A percentile compares a stretch with the other conserved stretches of the same genome.
Evolutionary conservation across 352 stramenopile species (phyloP).

Genomic region (Phytopythium helicoides): DNA sequence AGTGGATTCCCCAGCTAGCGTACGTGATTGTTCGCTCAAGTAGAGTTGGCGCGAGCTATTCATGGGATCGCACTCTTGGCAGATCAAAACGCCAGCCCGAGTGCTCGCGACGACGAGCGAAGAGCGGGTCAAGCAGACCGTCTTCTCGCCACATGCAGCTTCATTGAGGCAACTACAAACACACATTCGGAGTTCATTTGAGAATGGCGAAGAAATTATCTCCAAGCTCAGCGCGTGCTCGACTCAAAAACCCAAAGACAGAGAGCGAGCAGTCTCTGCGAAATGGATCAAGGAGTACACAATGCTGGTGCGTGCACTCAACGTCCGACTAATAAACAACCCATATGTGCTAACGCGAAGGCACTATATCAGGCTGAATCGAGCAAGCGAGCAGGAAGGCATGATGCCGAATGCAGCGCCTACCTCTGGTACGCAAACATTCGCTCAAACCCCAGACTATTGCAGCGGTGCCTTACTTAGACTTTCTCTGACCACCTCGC

Average conservation of each 20-base stretch:
- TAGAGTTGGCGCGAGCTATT: neutral
- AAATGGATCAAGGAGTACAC: conserved; percentile 81
- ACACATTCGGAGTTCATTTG: conserved; percentile 40
- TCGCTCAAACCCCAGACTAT: neutral
- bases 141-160: conserved; percentile 68
- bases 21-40: conserved; percentile 5
- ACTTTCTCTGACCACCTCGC: neutral
- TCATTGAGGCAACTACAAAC: conserved; percentile 47
- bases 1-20: conserved; percentile 67
- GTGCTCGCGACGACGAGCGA: conserved; percentile 50
- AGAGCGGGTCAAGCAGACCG: conserved; percentile 63
- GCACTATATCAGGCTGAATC: conserved; percentile 47
- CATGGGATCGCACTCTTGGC: neutral
- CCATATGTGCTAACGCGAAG: neutral
- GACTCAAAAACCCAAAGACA: conserved; percentile 58
- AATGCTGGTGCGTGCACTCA: conserved; percentile 42
- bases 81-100: conserved; percentile 78
- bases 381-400: conserved; percentile 76
- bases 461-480: neutral
- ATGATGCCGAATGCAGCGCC: conserved; percentile 80
- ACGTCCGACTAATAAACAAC: neutral
- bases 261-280: conserved; percentile 53
- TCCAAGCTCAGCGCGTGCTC: conserved; percentile 57
- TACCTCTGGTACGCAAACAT: conserved; percentile 60
- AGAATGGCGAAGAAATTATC: conserved; percentile 45